Conservation (phyloP, 2,329 filamentous ascomycete species). For the Aureobasidium sp. region DNA sequence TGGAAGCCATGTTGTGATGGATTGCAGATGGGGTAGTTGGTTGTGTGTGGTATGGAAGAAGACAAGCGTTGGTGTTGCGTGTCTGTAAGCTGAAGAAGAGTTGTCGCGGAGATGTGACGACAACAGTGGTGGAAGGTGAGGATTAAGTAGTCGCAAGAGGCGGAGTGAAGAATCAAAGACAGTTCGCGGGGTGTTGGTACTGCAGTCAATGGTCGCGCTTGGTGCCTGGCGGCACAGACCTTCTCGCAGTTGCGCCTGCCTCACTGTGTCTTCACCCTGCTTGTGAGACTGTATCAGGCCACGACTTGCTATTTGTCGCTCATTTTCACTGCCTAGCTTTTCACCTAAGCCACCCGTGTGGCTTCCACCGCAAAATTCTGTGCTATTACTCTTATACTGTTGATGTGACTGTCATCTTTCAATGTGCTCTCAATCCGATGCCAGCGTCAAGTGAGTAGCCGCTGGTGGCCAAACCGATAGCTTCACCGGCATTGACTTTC, state of each 20-base stretch:
- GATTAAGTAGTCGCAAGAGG: neutral
- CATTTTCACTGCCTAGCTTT: neutral
- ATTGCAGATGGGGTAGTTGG: constrained; percentile 15
- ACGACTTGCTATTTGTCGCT: neutral
- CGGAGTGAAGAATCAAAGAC: neutral
- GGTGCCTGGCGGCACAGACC: constrained; percentile 8
- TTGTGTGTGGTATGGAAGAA: neutral
- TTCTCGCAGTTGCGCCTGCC: constrained; percentile 6
- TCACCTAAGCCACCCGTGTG: neutral
- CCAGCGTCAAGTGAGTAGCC: neutral
- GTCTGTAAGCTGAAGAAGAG: constrained; percentile 3
- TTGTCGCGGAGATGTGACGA: neutral
- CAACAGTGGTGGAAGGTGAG: neutral
- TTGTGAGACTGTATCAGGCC: neutral
- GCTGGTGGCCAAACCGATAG: neutral
- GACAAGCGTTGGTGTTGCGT: neutral
- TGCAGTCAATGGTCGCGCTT: neutral
- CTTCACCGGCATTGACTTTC: neutral
- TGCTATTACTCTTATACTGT: neutral
- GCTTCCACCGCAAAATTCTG: neutral
- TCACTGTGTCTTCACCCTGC: neutral
- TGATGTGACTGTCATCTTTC: neutral
- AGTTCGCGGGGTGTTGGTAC: constrained; percentile 3
- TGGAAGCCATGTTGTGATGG: constrained; percentile 26
- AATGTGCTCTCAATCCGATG: neutral